phyloP scores from a whole-genome alignment of 2,329 filamentous ascomycete species.

The Phoma sp. region DNA sequence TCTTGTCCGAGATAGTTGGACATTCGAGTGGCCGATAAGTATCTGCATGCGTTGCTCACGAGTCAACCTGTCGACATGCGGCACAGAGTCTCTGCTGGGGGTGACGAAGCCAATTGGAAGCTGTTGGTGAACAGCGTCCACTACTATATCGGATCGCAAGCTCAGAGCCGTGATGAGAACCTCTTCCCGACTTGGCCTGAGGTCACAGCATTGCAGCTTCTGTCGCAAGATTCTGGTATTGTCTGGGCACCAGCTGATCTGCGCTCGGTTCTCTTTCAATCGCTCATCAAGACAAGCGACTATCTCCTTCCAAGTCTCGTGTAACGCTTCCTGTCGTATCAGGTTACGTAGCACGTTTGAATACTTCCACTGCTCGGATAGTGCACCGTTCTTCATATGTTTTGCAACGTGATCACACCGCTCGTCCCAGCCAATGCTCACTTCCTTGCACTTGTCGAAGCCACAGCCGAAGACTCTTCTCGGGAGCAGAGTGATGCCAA shows the following conservation, averaged over 20 bases:
- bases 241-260: constrained; percentile 48
- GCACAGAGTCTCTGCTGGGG: constrained; percentile 45
- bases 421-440: constrained; percentile 49
- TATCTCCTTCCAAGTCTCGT: constrained; percentile 49
- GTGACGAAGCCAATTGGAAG: constrained; percentile 43
- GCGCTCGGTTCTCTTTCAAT: constrained; percentile 42
- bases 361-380: constrained; percentile 47
- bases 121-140: constrained; percentile 38
- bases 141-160: constrained; percentile 42
- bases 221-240: constrained; percentile 45
- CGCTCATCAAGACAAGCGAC: constrained; percentile 41
- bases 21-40: constrained; percentile 41
- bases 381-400: constrained; percentile 48
- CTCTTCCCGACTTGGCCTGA: constrained; percentile 46
- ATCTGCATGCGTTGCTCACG: constrained; percentile 47
- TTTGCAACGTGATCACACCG: constrained; percentile 49
- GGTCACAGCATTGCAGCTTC: constrained; percentile 48
- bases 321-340: constrained; percentile 45
- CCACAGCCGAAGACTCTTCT: constrained; percentile 48
- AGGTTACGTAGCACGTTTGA: constrained; percentile 48
- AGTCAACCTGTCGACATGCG: constrained; percentile 38
- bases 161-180: constrained; percentile 46
- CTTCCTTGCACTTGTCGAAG: constrained; percentile 49
- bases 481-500: constrained; percentile 42
- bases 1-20: constrained; percentile 32